Percentiles rank a stretch among this genome's conserved stretches.
phyloP scores from a whole-genome alignment of 2,329 filamentous ascomycete species.

The Colletotrichum spaethianum region DNA sequence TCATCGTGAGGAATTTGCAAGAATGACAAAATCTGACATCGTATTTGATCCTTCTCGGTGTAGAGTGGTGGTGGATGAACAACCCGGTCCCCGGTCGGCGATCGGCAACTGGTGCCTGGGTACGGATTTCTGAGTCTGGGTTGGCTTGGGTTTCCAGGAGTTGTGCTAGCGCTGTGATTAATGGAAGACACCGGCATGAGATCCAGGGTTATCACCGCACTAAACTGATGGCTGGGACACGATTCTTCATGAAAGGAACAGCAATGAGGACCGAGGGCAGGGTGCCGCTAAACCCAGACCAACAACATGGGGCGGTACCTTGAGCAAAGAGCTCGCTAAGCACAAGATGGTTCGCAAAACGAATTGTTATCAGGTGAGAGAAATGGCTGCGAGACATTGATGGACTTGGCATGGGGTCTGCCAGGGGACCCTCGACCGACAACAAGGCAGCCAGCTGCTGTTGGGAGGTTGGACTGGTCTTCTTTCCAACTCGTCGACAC shows the following conservation, averaged over 20 bases:
- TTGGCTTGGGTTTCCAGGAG: conserved; percentile 23
- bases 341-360: neutral
- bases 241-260: conserved; percentile 15
- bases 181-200: conserved; percentile 28
- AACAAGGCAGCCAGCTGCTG: neutral
- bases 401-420: neutral
- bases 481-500: neutral
- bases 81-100: conserved; percentile 16
- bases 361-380: conserved; percentile 11
- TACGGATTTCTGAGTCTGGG: conserved; percentile 34
- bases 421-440: neutral
- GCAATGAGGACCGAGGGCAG: neutral
- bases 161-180: conserved; percentile 40
- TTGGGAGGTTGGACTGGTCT: neutral
- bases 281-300: neutral
- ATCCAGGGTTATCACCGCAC: conserved; percentile 21
- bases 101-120: conserved; percentile 25
- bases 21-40: conserved; percentile 19
- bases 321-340: neutral
- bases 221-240: conserved; percentile 26
- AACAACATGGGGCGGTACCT: neutral
- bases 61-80: conserved; percentile 1
- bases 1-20: neutral
- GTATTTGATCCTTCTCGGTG: conserved; percentile 13
- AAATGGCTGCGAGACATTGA: conserved; percentile 9